Conservation (phyloP, 495 filamentous ascomycete species). For the Aspergillus conjunctus region DNA sequence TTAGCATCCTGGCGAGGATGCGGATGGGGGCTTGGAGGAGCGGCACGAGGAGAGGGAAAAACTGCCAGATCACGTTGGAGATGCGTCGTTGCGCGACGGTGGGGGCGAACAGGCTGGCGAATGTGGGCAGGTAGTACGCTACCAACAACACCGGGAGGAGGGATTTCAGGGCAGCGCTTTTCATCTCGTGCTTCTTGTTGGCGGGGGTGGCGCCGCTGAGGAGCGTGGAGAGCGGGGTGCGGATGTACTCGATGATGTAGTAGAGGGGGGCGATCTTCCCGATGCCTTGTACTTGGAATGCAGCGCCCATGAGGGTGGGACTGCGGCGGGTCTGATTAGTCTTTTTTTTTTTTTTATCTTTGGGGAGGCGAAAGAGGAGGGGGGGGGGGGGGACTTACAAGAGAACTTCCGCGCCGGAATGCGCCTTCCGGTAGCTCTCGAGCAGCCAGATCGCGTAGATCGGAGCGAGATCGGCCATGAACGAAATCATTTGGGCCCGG, state of each 20-base stretch:
- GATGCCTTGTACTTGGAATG: slow-evolving; percentile 21
- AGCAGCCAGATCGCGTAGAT: slow-evolving; percentile 27
- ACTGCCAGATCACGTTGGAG: slow-evolving; percentile 28
- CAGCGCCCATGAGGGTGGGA: slow-evolving; percentile 17
- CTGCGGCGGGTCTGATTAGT: no score
- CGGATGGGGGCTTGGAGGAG: slow-evolving; percentile 18
- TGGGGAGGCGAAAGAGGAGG: no score
- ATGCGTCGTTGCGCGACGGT: slow-evolving; percentile 11
- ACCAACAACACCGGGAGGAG: slow-evolving; percentile 13
- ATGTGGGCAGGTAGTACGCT: slow-evolving; percentile 21
- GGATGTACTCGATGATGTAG: slow-evolving; percentile 22
- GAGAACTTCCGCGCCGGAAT: slow-evolving; percentile 2
- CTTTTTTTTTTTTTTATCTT: no score
- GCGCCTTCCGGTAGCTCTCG: slow-evolving; percentile 24
- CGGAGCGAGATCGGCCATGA: slow-evolving; percentile 20
- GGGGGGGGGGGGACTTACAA: slow-evolving; percentile 17
- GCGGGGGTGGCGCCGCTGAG: no score
- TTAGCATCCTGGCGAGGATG: not conserved
- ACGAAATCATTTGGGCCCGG: slow-evolving; percentile 23
- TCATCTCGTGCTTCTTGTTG: slow-evolving; percentile 12
- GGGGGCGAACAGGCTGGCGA: slow-evolving; percentile 19
- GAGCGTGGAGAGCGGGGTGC: slow-evolving; percentile 5
- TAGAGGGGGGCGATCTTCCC: slow-evolving; percentile 25
- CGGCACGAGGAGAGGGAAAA: slow-evolving; percentile 26
- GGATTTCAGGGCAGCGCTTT: not conserved